Evolutionary conservation across 2,329 filamentous ascomycete genomes (phyloP), one percentile per base, ranked within the genome.

Genomic region (Phialophora verrucosa): DNA sequence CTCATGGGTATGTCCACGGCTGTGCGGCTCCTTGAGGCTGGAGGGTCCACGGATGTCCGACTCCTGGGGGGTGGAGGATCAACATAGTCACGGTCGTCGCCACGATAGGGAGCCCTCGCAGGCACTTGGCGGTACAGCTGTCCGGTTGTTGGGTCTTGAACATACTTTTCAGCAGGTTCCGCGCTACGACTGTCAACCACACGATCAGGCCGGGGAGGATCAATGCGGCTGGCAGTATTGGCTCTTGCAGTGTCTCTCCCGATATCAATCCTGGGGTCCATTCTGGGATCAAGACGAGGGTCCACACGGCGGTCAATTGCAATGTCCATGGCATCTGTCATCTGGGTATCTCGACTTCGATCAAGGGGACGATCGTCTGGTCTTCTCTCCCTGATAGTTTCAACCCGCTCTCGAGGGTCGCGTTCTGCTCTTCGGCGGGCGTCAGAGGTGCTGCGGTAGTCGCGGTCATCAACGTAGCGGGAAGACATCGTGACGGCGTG

Each of bases 61-160:
- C 59, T 64, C 47, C 69, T 64, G 17, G 66, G 42, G 4, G 84
- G 69, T 73, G 77, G 73, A 76, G 78, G 73, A 79, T 61, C 59
- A 61, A 61, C 20, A n/a, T 69, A 56, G 59, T 70, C 71, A 66
- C 64, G 69, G 35, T 70, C 65, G 54, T 72, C 38, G 38, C 38
- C 69, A 35, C 66, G 69, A 65, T 69, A 71, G 20, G 65, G 58
- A 47, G 65, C 65, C 54, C 68, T 64, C 20, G 63, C 47, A 17
- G 56, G 44, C 49, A 70, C 62, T 63, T 67, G 61, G n/a, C 64
- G 66, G 42, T 69, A 69, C 11, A 65, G 23, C 38, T 65, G 57
- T 69, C 69, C 69, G 35, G 69, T 70, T 12, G 29, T 54, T 23
- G 68, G 61, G 57, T 70, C 68, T 63, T 50, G 58, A 50, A 59